Base-by-base conservation (phyloP, 352 stramenopile species). In the Pseudoperonospora humuli region DNA sequence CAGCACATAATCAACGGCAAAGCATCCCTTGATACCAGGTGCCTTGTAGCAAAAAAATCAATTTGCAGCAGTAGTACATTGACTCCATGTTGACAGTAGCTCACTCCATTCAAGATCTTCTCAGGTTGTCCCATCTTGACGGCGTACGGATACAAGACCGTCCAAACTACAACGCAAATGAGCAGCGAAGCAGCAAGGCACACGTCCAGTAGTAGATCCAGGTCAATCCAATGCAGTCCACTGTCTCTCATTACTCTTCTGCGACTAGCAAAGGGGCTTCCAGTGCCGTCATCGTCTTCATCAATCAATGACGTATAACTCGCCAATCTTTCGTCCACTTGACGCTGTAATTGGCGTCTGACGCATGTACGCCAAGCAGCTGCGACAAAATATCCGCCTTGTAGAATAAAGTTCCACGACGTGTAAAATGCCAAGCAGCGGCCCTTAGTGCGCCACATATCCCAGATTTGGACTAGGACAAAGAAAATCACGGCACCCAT, bases 341-440 rank as follows among this genome's bases (percentile, higher is more conserved):
- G 45, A 25, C 58, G 47, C 29, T 65, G 50, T 40, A 63, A 42
- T 18, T 62, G 40, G 8, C 43, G 35, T 36, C 45, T 43, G 3
- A n/a, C n/a, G n/a, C n/a, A n/a, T n/a, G 73, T 80, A 13, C 58
- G 49, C 26, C 34, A 40, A 0, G 61, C 51, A 6, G 75, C 73
- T 4, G 45, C 18, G 0, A 27, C 27, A 49, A 88, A 88, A 64
- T 88, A 88, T 21, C 40, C 29, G 33, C 71, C 73, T 45, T 92
- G 76, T 2, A 68, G 49, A n/a, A 84, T 64, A 33, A 89, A 87
- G 53, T 92, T 92, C 79, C 79, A 92, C n/a, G 74, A 86, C 28
- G 79, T 92, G 59, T 86, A 92, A 50, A 92, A 88, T 36, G 52
- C 51, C 38, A 89, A 45, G 33, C 79, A 86, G 24, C 55, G 54